Conservation (phyloP, 2,329 filamentous ascomycete species). For the Diaporthe citri region DNA sequence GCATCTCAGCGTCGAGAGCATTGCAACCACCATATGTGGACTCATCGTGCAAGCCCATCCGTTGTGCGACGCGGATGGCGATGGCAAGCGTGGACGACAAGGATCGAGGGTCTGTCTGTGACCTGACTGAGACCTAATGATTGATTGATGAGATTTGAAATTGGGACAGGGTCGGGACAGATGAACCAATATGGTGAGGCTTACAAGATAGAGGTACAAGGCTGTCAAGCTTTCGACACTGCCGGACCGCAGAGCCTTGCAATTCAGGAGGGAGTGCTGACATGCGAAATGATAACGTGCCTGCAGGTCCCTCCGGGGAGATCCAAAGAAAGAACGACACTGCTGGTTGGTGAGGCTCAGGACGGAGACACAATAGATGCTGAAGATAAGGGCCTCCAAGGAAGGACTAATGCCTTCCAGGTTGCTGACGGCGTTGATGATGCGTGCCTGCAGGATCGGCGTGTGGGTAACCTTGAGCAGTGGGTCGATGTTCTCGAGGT, state of each 20-base stretch:
- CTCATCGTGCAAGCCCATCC: constrained; percentile 68
- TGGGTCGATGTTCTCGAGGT: constrained; percentile 69
- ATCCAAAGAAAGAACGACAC: constrained; percentile 56
- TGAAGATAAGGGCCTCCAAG: constrained; percentile 69
- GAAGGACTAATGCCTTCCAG: constrained; percentile 52
- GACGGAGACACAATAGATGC: constrained; percentile 60
- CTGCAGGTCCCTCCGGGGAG: constrained; percentile 56
- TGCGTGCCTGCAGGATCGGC: constrained; percentile 64
- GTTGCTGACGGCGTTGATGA: constrained; percentile 63
- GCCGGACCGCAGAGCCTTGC: constrained; percentile 61
- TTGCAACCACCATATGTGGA: constrained; percentile 44
- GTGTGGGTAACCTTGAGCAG: constrained; percentile 70
- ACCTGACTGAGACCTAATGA: constrained; percentile 60
- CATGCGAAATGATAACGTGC: constrained; percentile 61
- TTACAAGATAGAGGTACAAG: constrained; percentile 68
- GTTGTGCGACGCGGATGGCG: constrained; percentile 68
- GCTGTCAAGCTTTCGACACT: constrained; percentile 68
- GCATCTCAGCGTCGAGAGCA: constrained; percentile 68
- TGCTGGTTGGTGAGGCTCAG: constrained; percentile 57
- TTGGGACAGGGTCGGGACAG: too few relatives aligned
- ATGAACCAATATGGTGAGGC: constrained; percentile 37
- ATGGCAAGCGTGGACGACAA: constrained; percentile 65
- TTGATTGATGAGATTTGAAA: background rate
- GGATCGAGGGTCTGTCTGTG: constrained; percentile 60
- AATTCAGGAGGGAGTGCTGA: constrained; percentile 66